These are phyloP conservation scores for Carpinus fangiana DNA, from an alignment of 306 rosid genomes.

Conservation along the genomic window DNA sequence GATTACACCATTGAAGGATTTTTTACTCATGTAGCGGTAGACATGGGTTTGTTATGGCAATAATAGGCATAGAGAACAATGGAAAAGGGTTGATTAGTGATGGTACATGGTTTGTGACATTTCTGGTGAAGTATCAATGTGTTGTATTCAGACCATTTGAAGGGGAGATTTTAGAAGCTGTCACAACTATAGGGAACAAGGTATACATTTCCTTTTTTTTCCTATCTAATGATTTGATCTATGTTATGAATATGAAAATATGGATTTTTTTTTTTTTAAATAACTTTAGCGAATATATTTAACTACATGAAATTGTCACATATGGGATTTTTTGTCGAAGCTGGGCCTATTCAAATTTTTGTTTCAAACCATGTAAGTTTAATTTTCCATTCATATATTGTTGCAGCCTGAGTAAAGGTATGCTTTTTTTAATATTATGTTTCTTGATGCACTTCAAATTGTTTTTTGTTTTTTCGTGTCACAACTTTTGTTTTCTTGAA, in stretches of 20 bases:
- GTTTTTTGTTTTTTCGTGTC: background rate
- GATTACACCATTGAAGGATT: conserved; percentile 11
- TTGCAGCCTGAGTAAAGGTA: background rate
- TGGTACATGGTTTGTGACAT: conserved; percentile 92
- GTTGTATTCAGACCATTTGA: conserved; percentile 95
- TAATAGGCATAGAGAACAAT: conserved; percentile 81
- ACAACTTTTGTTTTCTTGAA: background rate
- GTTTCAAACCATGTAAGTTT: conserved; percentile 90
- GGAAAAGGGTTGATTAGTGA: conserved; percentile 91
- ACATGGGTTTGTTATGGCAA: conserved; percentile 96
- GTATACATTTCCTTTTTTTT: conserved; percentile 32
- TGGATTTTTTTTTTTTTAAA: background rate
- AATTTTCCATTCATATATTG: background rate
- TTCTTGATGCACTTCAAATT: background rate
- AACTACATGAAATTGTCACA: conserved; percentile 32
- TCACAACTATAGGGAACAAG: conserved; percentile 96
- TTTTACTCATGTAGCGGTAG: conserved; percentile 63
- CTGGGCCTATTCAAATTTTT: conserved; percentile 97
- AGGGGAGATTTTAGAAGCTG: conserved; percentile 96
- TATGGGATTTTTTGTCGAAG: conserved; percentile 99
- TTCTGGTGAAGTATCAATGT: conserved; percentile 95
- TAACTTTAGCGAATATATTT: background rate
- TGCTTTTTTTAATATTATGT: background rate
- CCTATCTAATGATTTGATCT: background rate
- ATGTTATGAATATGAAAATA: background rate